phyloP scores from a whole-genome alignment of 2,329 filamentous ascomycete genomes.

The Aspergillus pseudonomiae region DNA sequence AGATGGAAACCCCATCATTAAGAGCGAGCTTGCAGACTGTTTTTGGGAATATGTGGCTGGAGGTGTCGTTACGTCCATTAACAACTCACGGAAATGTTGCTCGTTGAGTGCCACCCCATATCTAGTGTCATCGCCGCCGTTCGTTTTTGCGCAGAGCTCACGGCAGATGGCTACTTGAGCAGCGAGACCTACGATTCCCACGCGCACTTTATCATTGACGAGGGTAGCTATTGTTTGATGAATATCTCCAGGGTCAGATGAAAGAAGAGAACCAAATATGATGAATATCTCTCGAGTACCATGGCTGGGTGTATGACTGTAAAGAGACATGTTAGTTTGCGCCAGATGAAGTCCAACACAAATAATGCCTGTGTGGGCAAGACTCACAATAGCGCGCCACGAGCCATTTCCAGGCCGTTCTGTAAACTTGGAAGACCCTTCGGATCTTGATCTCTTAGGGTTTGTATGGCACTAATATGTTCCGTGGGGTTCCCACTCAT shows the following conservation, averaged over 20 bases:
- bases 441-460: slow-evolving; percentile 67
- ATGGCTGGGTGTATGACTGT: slow-evolving; percentile 86
- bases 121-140: slow-evolving; percentile 69
- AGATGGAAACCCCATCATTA: slow-evolving; percentile 98
- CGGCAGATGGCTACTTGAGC: slow-evolving; percentile 91
- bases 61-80: slow-evolving; percentile 85
- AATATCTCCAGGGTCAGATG: slow-evolving; percentile 92
- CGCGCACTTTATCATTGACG: slow-evolving; percentile 79
- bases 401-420: slow-evolving; percentile 93
- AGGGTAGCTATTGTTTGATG: slow-evolving; percentile 83
- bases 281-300: slow-evolving; percentile 92
- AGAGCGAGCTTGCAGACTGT: slow-evolving; percentile 58
- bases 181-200: slow-evolving; percentile 85
- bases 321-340: slow-evolving; percentile 8
- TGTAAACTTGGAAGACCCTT: slow-evolving; percentile 81
- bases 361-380: neutral
- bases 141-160: slow-evolving; percentile 85
- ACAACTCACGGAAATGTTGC: slow-evolving; percentile 83
- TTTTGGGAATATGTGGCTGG: slow-evolving; percentile 72
- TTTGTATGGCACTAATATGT: slow-evolving; percentile 76
- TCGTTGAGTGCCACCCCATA: slow-evolving; percentile 89
- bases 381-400: slow-evolving; percentile 79
- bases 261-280: slow-evolving; percentile 86
- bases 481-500: slow-evolving; percentile 89
- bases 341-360: neutral